Percentiles rank a stretch among this genome's conserved stretches.
phyloP scores from a whole-genome alignment of 495 filamentous ascomycete species.

The Penicillium antarcticum region DNA sequence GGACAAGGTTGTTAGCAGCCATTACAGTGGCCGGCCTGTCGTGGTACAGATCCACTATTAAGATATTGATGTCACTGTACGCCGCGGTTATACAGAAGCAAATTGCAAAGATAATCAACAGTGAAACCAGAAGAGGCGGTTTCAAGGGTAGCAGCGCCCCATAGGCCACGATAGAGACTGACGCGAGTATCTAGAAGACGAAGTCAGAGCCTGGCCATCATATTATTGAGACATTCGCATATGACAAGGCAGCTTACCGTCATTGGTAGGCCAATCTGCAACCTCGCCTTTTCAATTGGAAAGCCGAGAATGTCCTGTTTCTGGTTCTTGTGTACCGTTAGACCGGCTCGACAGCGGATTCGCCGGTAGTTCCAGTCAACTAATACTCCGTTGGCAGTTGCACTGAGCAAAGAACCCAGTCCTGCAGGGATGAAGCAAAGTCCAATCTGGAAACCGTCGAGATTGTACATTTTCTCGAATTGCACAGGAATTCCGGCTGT shows the following conservation, averaged over 20 bases:
- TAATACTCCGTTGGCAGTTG: slow-evolving; percentile 74
- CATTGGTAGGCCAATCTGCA: slow-evolving; percentile 40
- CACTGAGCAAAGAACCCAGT: slow-evolving; percentile 61
- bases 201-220: neutral
- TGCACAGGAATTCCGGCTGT: slow-evolving; percentile 29
- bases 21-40: slow-evolving; percentile 58
- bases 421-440: slow-evolving; percentile 36
- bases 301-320: slow-evolving; percentile 37
- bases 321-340: slow-evolving; percentile 38
- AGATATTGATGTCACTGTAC: slow-evolving; percentile 41
- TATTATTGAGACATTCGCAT: neutral
- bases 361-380: slow-evolving; percentile 50
- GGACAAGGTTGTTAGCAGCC: slow-evolving; percentile 66
- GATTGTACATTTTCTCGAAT: slow-evolving; percentile 24
- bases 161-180: slow-evolving; percentile 14
- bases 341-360: slow-evolving; percentile 16
- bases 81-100: slow-evolving; percentile 51
- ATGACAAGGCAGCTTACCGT: slow-evolving; percentile 10
- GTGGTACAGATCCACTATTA: slow-evolving; percentile 61
- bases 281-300: slow-evolving; percentile 41
- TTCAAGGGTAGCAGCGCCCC: slow-evolving; percentile 5
- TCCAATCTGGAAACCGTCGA: slow-evolving; percentile 35
- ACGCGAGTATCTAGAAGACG: slow-evolving; percentile 13
- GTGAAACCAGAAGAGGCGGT: slow-evolving; percentile 43
- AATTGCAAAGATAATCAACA: slow-evolving; percentile 52